Conservation (phyloP, 495 filamentous ascomycete species). For the Neurospora tetrasperma region DNA sequence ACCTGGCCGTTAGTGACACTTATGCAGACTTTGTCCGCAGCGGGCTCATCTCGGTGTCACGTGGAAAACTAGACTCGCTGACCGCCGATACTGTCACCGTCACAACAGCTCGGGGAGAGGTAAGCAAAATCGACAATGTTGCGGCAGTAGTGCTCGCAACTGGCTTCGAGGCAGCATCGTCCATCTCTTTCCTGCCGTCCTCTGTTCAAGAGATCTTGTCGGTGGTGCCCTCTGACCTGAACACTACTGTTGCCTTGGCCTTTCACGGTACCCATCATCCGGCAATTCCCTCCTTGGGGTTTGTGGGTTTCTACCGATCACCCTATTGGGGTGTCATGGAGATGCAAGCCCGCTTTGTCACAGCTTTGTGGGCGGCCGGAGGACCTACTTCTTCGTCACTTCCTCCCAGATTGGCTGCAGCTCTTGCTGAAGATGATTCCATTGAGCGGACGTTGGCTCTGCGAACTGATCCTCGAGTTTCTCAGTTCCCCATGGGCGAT, state of each 20-base stretch:
- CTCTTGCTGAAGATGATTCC: conserved; percentile 30
- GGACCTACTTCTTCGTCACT: conserved; percentile 14
- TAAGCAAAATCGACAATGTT: conserved; percentile 39
- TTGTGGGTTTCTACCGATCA: conserved; percentile 77
- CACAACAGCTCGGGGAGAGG: conserved; percentile 18
- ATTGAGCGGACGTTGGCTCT: conserved; percentile 35
- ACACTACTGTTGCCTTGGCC: conserved; percentile 59
- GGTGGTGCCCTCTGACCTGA: conserved; percentile 41
- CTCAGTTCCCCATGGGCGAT: conserved; percentile 74
- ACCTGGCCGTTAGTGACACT: conserved; percentile 56
- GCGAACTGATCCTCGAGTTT: conserved; percentile 32
- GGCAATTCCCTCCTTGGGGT: conserved; percentile 54
- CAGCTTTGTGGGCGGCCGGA: conserved; percentile 30
- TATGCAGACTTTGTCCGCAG: conserved; percentile 64
- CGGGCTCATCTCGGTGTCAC: conserved; percentile 44
- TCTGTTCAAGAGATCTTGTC: conserved; percentile 46
- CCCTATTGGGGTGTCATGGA: conserved; percentile 86
- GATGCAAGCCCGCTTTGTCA: conserved; percentile 66
- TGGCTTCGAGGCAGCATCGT: conserved; percentile 55
- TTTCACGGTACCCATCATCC: conserved; percentile 54
- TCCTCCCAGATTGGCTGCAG: conserved; percentile 14
- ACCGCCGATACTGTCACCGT: conserved; percentile 27
- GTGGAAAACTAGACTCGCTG: conserved; percentile 31
- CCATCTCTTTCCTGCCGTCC: conserved; percentile 49
- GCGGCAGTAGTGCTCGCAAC: conserved; percentile 65